These are phyloP conservation scores for Xanthoceras sorbifolium DNA, from an alignment of 345 rosid species.

Conservation along the genomic window DNA sequence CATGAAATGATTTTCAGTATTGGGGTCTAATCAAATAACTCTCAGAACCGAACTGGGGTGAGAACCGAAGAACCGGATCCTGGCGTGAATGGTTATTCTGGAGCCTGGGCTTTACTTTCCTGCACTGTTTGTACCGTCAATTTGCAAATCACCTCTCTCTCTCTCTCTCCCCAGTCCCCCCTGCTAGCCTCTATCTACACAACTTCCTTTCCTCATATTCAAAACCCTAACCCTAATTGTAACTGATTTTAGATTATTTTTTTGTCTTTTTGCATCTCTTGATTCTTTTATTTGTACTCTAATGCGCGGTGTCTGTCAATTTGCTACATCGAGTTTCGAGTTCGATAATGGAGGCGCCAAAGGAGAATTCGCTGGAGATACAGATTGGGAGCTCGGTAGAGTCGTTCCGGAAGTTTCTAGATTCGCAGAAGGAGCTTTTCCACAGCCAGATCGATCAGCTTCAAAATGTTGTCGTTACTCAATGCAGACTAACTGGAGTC, in stretches of 20 bases:
- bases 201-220: background rate
- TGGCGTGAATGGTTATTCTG: background rate
- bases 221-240: slow-evolving; percentile 45
- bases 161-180: background rate
- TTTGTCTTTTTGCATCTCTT: background rate
- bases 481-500: slow-evolving; percentile 95
- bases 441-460: slow-evolving; percentile 89
- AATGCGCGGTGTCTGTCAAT: slow-evolving; percentile 33
- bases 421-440: slow-evolving; percentile 71
- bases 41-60: too few relatives aligned
- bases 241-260: background rate
- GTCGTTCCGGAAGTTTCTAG: slow-evolving; percentile 61
- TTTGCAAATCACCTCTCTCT: background rate
- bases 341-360: slow-evolving; percentile 54
- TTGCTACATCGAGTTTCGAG: slow-evolving; percentile 31
- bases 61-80: too few relatives aligned
- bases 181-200: background rate
- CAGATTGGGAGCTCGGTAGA: slow-evolving; percentile 69
- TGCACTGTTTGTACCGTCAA: slow-evolving; percentile 5
- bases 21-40: too few relatives aligned
- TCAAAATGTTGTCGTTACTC: slow-evolving; percentile 70
- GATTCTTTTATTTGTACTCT: slow-evolving; percentile 15
- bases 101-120: slow-evolving; percentile 5
- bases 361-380: slow-evolving; percentile 42
- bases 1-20: too few relatives aligned